These are phyloP conservation scores for Talaromyces rugulosus DNA, from an alignment of 2,329 filamentous ascomycete species.

Conservation along the genomic window DNA sequence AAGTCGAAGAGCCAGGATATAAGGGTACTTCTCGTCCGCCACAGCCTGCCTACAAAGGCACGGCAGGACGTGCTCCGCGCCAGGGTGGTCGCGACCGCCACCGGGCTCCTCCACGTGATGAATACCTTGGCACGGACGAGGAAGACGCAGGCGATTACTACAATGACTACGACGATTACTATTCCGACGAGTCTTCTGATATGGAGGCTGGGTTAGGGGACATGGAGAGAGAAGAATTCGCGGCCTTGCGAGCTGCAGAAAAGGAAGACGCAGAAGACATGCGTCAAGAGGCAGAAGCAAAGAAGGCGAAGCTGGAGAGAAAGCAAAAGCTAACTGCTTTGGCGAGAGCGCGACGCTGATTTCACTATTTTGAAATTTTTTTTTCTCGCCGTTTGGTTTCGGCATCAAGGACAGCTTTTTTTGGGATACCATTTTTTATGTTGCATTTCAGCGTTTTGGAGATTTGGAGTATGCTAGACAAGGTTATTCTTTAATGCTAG, in stretches of 20 bases:
- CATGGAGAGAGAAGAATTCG: conserved; percentile 42
- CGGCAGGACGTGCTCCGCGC: conserved; percentile 32
- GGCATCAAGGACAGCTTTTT: conserved; percentile 13
- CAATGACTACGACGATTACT: conserved; percentile 38
- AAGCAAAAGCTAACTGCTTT: conserved; percentile 39
- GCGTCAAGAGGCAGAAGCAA: conserved; percentile 39
- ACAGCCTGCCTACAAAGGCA: conserved; percentile 38
- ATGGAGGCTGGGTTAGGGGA: conserved; percentile 49
- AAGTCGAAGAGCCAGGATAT: conserved; percentile 30
- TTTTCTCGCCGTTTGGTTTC: conserved; percentile 16
- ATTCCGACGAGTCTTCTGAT: conserved; percentile 44
- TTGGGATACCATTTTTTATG: conserved; percentile 3
- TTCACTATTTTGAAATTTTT: conserved; percentile 17
- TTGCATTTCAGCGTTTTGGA: conserved; percentile 13
- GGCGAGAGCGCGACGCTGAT: conserved; percentile 29
- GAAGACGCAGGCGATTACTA: conserved; percentile 43
- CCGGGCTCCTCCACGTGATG: conserved; percentile 31
- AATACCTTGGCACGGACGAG: conserved; percentile 46
- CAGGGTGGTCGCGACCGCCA: conserved; percentile 22
- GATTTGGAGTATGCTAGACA: conserved; percentile 5
- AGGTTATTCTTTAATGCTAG: not conserved
- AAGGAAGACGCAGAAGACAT: conserved; percentile 46
- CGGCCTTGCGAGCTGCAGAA: conserved; percentile 37
- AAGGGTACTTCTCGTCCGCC: conserved; percentile 36
- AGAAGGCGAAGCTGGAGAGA: conserved; percentile 44